Percentiles rank a stretch among this genome's conserved stretches.
Conservation (phyloP, 2,329 filamentous ascomycete species). For the Aspergillus brunneoviolaceus region DNA sequence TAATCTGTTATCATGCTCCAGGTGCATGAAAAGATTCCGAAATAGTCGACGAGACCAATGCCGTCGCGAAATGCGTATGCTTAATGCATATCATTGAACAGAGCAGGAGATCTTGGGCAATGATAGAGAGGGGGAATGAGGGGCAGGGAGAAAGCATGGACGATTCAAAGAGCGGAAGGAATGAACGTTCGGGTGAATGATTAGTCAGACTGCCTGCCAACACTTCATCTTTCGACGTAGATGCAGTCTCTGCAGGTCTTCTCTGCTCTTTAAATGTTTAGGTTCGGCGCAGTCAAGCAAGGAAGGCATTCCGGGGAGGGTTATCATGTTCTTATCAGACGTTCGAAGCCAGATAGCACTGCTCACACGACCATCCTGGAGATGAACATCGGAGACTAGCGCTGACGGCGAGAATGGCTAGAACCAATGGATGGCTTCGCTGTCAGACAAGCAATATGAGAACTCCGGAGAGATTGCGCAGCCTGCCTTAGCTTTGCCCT, state of each 20-base stretch:
- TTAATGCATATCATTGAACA: not conserved
- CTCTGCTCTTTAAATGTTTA: not conserved
- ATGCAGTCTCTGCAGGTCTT: not conserved
- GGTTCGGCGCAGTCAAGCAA: not conserved
- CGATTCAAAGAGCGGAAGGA: not conserved
- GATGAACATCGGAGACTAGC: not conserved
- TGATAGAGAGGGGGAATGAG: not conserved
- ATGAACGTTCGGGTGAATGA: not conserved
- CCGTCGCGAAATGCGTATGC: not conserved
- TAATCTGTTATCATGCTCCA: not conserved
- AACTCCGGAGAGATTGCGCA: not conserved
- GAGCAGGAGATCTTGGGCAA: not conserved
- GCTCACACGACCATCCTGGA: not conserved
- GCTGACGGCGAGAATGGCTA: not conserved
- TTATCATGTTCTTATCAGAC: not conserved
- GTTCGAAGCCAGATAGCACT: not conserved
- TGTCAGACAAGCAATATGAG: slow-evolving; percentile 5
- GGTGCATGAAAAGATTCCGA: not conserved
- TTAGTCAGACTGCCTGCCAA: not conserved
- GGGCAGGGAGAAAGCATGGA: not conserved
- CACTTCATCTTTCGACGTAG: not conserved
- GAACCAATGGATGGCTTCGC: not conserved
- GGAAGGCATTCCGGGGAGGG: not conserved
- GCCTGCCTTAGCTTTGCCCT: slow-evolving; percentile 1
- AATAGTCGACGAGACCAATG: not conserved